A percentile compares a stretch with the other conserved stretches of the same genome.
Conservation (phyloP, 108 stramenopile species). For the Discostella stelligeroides region DNA sequence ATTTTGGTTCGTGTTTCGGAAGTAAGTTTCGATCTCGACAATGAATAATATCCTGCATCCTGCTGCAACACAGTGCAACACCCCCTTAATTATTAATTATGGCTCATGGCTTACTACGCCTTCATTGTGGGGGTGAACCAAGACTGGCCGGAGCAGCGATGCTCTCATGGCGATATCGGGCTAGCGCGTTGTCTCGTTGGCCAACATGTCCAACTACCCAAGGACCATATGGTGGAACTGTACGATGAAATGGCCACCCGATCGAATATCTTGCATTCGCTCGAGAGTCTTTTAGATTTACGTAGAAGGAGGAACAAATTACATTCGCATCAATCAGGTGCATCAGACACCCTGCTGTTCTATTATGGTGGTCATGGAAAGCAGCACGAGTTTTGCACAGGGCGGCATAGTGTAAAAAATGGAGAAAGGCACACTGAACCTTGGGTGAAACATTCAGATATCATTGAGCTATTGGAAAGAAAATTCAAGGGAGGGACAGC, state of each 20-base stretch:
- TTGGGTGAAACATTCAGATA: slow-evolving; percentile 29
- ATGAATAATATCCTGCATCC: too few species aligned
- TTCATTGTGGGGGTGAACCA: slow-evolving; percentile 41
- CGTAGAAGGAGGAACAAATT: slow-evolving; percentile 9
- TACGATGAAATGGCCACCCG: slow-evolving; percentile 46
- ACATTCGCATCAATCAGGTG: not conserved
- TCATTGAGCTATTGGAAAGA: slow-evolving; percentile 34
- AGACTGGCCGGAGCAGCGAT: slow-evolving; percentile 50
- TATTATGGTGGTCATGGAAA: slow-evolving; percentile 51
- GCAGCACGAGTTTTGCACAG: slow-evolving; percentile 26
- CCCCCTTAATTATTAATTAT: too few species aligned
- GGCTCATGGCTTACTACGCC: slow-evolving; percentile 27
- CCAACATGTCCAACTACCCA: slow-evolving; percentile 19
- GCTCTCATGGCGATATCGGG: slow-evolving; percentile 34
- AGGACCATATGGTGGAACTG: slow-evolving; percentile 34
- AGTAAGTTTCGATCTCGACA: too few species aligned
- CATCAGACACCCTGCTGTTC: slow-evolving; percentile 32
- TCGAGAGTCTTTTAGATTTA: slow-evolving; percentile 26
- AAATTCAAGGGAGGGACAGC: slow-evolving; percentile 31
- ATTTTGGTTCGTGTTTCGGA: too few species aligned
- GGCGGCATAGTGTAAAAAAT: slow-evolving; percentile 13
- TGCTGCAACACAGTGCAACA: too few species aligned
- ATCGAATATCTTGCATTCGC: slow-evolving; percentile 30
- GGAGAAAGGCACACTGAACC: slow-evolving; percentile 20
- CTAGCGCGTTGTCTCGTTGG: slow-evolving; percentile 32